phyloP scores from a whole-genome alignment of 345 rosid species.

The Pistacia atlantica region DNA sequence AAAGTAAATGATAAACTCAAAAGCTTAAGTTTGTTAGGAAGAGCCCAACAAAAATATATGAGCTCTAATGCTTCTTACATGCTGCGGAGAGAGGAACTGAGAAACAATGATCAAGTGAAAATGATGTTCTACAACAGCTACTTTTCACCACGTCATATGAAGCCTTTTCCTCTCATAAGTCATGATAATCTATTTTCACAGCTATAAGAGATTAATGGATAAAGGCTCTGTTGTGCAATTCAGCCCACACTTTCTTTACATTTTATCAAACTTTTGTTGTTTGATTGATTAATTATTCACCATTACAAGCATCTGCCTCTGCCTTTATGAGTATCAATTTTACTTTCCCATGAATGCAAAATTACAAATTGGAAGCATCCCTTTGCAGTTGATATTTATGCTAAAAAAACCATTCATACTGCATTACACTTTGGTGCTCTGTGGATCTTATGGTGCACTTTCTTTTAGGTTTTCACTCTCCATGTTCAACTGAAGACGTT shows the following conservation, averaged over 20 bases:
- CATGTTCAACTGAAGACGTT: conserved; percentile 61
- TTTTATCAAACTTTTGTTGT: background rate
- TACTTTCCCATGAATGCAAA: background rate
- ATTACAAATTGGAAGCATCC: background rate
- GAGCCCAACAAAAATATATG: background rate
- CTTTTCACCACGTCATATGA: background rate
- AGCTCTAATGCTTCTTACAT: background rate
- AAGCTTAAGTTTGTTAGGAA: background rate
- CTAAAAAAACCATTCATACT: background rate
- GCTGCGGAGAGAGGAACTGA: background rate
- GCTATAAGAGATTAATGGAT: background rate
- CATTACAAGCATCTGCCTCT: background rate
- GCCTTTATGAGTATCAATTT: background rate
- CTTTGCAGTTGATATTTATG: background rate
- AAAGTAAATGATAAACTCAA: background rate
- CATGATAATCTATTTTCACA: background rate
- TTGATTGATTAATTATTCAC: conserved; percentile 9
- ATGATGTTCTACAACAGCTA: background rate
- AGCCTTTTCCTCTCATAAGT: background rate
- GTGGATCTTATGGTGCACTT: conserved; percentile 19
- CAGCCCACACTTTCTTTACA: background rate
- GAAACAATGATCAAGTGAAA: background rate
- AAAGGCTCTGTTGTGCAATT: background rate
- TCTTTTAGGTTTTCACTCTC: conserved; percentile 47
- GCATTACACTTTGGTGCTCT: background rate